Base-by-base conservation (phyloP, 352 stramenopile genomes). In the Pythium phragmitis region DNA sequence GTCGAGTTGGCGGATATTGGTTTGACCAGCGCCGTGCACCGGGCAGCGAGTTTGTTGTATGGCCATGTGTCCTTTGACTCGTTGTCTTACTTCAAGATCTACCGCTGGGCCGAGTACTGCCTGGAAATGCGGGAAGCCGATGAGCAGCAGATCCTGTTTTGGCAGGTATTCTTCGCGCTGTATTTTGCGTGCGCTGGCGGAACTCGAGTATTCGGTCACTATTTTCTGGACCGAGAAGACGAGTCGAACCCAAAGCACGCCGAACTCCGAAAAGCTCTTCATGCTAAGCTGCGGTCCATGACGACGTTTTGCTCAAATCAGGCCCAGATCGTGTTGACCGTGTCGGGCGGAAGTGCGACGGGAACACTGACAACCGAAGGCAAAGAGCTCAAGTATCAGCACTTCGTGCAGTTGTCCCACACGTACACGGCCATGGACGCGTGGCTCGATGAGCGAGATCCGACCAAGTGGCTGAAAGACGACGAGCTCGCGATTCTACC, bases 361-460 rank as follows among this genome's bases (percentile, higher is more conserved):
- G 57, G 57, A 17, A 60, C 54, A 21, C 17, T 73, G 41, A 73
- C 68, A 16, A 57, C 26, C 13, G 68, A 75, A 54, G 65, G 72
- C 3, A 75, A 74, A 26, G 66, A 75, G 33, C 60, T 62, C 8
- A 68, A 52, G 49, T 72, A 74, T 42, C 73, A 73, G 12, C 62
- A 70, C 46, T 73, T 65, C 34, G 66, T 71, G 6, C 63, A 77
- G 49, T 49, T 80, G 8, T 74, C 73, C 0, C 69, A 75, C 36
- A 71, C 75, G 21, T 80, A 75, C 58, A 87, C 84, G 33, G 87
- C 84, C 12, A 94, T 96, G 87, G 85, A 94, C 58, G 79, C 85
- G 33, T 96, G 87, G 87, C 73, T 96, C 11, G 87, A 94, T 62
- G 85, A 92, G 60, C 69, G 72, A 3, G 79, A 96, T 61, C 85